phyloP scores from a whole-genome alignment of 2,329 filamentous ascomycete species.

The Fusarium lyarnte region DNA sequence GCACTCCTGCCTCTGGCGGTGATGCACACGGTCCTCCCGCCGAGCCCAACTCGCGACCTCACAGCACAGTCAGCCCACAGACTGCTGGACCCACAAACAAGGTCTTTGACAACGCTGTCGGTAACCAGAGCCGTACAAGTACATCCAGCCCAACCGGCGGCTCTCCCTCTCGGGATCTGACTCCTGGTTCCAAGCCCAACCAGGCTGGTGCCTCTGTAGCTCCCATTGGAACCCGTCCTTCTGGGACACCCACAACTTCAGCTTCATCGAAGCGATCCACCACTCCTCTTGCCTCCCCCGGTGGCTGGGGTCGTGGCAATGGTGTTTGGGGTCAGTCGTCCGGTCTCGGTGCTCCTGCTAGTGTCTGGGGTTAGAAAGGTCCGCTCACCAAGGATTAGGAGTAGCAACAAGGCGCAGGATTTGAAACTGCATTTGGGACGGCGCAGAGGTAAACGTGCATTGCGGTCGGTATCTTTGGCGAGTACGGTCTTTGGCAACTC shows the following conservation, averaged over 20 bases:
- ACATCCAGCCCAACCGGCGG: constrained; percentile 83
- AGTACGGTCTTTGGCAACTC: constrained; percentile 15
- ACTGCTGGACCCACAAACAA: constrained; percentile 65
- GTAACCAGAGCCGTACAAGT: constrained; percentile 77
- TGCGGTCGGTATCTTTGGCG: constrained; percentile 32
- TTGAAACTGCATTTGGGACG: constrained; percentile 42
- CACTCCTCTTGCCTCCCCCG: constrained; percentile 89
- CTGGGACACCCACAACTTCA: constrained; percentile 61
- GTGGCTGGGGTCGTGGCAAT: constrained; percentile 82
- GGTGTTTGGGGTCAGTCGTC: constrained; percentile 88
- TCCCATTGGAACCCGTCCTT: constrained; percentile 91
- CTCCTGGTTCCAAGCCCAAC: constrained; percentile 62
- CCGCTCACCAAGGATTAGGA: not conserved
- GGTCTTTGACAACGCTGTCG: constrained; percentile 67
- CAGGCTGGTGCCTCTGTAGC: constrained; percentile 75
- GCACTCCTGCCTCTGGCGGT: constrained; percentile 53
- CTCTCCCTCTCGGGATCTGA: constrained; percentile 77
- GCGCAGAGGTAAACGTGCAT: constrained; percentile 42
- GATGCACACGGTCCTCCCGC: constrained; percentile 61
- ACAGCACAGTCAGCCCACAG: constrained; percentile 87
- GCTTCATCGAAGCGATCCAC: constrained; percentile 79
- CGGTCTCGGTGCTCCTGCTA: constrained; percentile 85
- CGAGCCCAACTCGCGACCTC: constrained; percentile 71
- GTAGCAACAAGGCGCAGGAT: constrained; percentile 19
- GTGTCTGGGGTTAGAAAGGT: constrained; percentile 82